These are phyloP conservation scores for Citrullus colocynthis DNA, from an alignment of 306 rosid species.

Conservation along the genomic window DNA sequence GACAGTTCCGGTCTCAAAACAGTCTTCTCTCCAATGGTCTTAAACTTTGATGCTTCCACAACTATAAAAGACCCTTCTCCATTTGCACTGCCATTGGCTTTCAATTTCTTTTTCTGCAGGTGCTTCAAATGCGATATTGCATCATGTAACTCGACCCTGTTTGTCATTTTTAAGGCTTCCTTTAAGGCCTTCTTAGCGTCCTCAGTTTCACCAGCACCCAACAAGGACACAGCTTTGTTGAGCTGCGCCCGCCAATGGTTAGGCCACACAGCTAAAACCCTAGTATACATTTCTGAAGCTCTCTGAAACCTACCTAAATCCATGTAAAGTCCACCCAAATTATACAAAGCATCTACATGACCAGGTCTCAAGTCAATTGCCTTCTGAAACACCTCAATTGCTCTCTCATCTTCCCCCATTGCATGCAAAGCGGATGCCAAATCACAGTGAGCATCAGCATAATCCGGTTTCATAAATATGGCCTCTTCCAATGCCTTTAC, in stretches of 20 bases:
- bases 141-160: conserved; percentile 93
- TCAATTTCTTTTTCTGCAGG: conserved; percentile 82
- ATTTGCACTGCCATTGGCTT: conserved; percentile 38
- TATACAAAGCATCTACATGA: conserved; percentile 87
- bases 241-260: conserved; percentile 99
- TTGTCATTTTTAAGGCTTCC: conserved; percentile 96
- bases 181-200: conserved; percentile 85
- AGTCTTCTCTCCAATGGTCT: conserved; percentile 63
- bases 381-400: conserved; percentile 88
- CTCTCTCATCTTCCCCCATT: conserved; percentile 88
- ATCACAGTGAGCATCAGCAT: conserved; percentile 96
- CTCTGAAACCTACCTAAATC: conserved; percentile 86
- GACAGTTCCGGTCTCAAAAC: conserved; percentile 52
- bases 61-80: conserved; percentile 52
- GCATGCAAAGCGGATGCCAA: conserved; percentile 96
- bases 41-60: conserved; percentile 61
- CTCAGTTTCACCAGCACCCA: conserved; percentile 88
- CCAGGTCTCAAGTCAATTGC: conserved; percentile 96
- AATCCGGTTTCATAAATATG: conserved; percentile 87
- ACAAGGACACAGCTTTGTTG: conserved; percentile 87
- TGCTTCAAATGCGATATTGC: conserved; percentile 93
- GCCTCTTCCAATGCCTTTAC: conserved; percentile 94
- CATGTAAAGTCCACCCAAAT: conserved; percentile 95
- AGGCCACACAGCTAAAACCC: conserved; percentile 91
- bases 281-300: conserved; percentile 96